Percentiles rank a stretch among this genome's conserved stretches.
Evolutionary conservation across 2,329 filamentous ascomycete species (phyloP).

Genomic region (Camillea tinctor): DNA sequence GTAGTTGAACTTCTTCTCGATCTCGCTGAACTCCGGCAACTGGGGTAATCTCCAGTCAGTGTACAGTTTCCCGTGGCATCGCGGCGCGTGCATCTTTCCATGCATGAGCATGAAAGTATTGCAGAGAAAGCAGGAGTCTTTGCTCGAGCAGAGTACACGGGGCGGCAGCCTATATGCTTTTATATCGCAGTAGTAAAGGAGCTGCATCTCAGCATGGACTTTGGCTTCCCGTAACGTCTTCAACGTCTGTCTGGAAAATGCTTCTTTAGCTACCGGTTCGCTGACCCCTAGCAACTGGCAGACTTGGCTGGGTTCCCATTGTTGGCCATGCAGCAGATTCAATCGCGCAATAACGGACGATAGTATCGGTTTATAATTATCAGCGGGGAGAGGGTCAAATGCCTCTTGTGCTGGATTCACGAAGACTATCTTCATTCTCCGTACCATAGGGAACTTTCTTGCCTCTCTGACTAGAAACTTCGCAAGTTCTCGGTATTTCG

Average conservation of each 20-base stretch:
- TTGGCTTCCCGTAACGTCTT: constrained; percentile 28
- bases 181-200: constrained; percentile 43
- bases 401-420: constrained; percentile 30
- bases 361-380: constrained; percentile 3
- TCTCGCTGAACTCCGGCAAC: constrained; percentile 1
- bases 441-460: constrained; percentile 29
- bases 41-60: constrained; percentile 43
- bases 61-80: constrained; percentile 45
- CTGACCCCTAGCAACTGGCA: constrained; percentile 2
- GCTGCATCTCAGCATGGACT: constrained; percentile 51
- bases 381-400: constrained; percentile 17
- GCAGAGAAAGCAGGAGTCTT: constrained; percentile 52
- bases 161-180: constrained; percentile 30
- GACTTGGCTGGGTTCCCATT: not conserved
- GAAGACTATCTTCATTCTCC: constrained; percentile 27
- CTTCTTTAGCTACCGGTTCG: not conserved
- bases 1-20: constrained; percentile 11
- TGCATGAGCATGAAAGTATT: constrained; percentile 45
- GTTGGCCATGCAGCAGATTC: constrained; percentile 3
- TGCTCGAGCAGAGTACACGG: constrained; percentile 47
- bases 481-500: constrained; percentile 37
- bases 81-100: constrained; percentile 39
- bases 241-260: constrained; percentile 14
- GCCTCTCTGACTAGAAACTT: constrained; percentile 33
- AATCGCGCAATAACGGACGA: constrained; percentile 8